Base-by-base conservation (phyloP, 2,329 filamentous ascomycete genomes). In the Nothophaeocryptopus gaeumannii region DNA sequence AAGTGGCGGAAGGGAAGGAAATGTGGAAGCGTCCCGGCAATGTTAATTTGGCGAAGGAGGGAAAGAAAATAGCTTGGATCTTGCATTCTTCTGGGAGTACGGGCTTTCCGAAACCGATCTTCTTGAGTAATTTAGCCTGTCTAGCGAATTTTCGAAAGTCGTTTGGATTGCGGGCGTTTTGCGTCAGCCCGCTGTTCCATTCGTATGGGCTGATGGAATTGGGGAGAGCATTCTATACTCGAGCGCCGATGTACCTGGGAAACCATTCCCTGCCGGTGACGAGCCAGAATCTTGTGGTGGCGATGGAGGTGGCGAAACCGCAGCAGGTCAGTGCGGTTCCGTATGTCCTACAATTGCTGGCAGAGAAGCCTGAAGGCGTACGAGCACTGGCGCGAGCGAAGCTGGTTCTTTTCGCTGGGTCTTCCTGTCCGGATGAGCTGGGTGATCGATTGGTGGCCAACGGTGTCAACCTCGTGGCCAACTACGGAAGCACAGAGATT, bases 301-400 rank as follows among this genome's bases (percentile, higher is more conserved):
- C 63, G 7, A 51, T 69, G 39, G 45, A 51, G n/a, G 53, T 62
- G 3, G 58, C 63, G 26, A 63, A 59, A 47, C 65, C 61, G 74
- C 57, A 84, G 45, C 77, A 86, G 30, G 77, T 83, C 49, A 76
- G 73, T 2, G 61, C 59, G 10, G 83, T 86, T 0, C 83, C 84
- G 0, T 86, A 85, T 55, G 77, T 80, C 0, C 64, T 87, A 13
- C 85, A 86, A 59, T 67, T 87, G 0, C 70, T 86, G 1, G 76
- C 77, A 0, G 84, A 86, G 60, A 74, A 75, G 0, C 69, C 78
- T 0, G 73, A 77, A 13, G 84, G 83, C 16, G 58, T 67, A 12
- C 44, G 56, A 15, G 51, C 56, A 11, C 52, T 69, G 11, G 61
- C 62, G 3, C 53, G 47, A 14, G 51, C 61, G 7, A 58, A 63